Percentiles rank a stretch among this genome's conserved stretches.
These are phyloP conservation scores for Colletotrichum tropicicola DNA, from an alignment of 2,329 filamentous ascomycete species.

Conservation along the genomic window DNA sequence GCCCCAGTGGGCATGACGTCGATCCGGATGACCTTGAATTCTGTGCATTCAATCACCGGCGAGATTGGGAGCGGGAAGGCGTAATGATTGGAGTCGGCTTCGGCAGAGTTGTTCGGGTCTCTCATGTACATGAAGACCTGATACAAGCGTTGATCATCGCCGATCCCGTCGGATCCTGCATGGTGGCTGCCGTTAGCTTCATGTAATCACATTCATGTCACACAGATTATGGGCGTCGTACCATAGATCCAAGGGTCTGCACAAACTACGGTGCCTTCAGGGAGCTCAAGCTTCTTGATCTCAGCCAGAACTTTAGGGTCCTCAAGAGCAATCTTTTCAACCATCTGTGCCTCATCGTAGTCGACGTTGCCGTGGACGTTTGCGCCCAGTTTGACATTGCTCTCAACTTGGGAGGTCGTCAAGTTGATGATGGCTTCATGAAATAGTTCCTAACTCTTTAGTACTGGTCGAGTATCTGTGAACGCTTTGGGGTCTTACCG, in stretches of 20 bases:
- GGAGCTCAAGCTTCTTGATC: constrained; percentile 69
- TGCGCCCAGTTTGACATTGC: constrained; percentile 65
- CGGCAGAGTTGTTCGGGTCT: constrained; percentile 65
- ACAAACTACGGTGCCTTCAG: constrained; percentile 65
- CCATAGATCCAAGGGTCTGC: constrained; percentile 50
- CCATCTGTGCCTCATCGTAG: constrained; percentile 65
- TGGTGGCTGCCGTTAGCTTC: too few species aligned
- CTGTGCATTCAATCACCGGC: constrained; percentile 70
- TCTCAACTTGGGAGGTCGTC: constrained; percentile 57
- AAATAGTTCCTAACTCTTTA: constrained; percentile 61
- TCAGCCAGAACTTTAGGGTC: constrained; percentile 67
- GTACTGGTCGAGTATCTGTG: not conserved
- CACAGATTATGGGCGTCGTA: too few species aligned
- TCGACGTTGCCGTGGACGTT: constrained; percentile 69
- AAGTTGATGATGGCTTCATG: constrained; percentile 68
- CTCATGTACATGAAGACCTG: constrained; percentile 49
- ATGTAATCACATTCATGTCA: not conserved
- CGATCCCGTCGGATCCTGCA: constrained; percentile 20
- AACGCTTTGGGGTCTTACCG: constrained; percentile 58
- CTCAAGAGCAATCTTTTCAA: constrained; percentile 64
- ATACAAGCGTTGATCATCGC: constrained; percentile 23
- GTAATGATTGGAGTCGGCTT: constrained; percentile 75
- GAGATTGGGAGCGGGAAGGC: constrained; percentile 74
- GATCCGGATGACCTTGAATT: constrained; percentile 73
- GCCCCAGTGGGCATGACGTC: constrained; percentile 74